phyloP scores from a whole-genome alignment of 345 rosid species.

The Ceriops decandra region DNA sequence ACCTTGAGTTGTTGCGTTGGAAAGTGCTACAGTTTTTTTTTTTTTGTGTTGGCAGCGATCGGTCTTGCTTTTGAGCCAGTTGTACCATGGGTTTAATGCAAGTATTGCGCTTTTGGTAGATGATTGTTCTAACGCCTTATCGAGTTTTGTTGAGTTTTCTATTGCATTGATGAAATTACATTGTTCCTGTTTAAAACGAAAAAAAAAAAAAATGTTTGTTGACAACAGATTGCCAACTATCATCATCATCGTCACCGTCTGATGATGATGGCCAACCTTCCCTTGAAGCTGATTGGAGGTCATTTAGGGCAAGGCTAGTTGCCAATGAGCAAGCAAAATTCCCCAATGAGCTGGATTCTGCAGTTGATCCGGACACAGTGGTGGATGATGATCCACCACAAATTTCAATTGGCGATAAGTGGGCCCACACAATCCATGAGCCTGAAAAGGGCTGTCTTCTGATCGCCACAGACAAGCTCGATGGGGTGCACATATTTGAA shows the following conservation, averaged over 20 bases:
- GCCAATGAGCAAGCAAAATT: conserved; percentile 42
- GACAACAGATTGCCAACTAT: conserved; percentile 48
- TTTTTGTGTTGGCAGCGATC: too few relatives aligned
- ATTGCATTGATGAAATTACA: conserved; percentile 2
- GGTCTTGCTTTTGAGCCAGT: too few relatives aligned
- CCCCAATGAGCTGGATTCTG: conserved; percentile 32
- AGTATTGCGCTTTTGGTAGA: too few relatives aligned
- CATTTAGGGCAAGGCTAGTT: conserved; percentile 74
- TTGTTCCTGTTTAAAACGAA: background rate
- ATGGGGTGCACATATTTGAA: conserved; percentile 35
- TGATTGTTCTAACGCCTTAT: too few relatives aligned
- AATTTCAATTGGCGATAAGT: conserved; percentile 25
- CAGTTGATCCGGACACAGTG: conserved; percentile 33
- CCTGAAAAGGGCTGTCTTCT: conserved; percentile 32
- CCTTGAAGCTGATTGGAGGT: conserved; percentile 60
- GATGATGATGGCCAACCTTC: conserved; percentile 35
- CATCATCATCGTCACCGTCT: conserved; percentile 28
- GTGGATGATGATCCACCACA: conserved; percentile 25
- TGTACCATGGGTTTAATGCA: too few relatives aligned
- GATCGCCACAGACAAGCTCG: conserved; percentile 31
- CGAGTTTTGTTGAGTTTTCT: too few relatives aligned
- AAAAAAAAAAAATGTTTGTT: background rate
- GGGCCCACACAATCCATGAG: conserved; percentile 33
- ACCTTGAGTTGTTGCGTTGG: too few relatives aligned
- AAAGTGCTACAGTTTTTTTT: too few relatives aligned